Evolutionary conservation across 306 rosid species (phyloP).

Genomic region (Prunus salicina): DNA sequence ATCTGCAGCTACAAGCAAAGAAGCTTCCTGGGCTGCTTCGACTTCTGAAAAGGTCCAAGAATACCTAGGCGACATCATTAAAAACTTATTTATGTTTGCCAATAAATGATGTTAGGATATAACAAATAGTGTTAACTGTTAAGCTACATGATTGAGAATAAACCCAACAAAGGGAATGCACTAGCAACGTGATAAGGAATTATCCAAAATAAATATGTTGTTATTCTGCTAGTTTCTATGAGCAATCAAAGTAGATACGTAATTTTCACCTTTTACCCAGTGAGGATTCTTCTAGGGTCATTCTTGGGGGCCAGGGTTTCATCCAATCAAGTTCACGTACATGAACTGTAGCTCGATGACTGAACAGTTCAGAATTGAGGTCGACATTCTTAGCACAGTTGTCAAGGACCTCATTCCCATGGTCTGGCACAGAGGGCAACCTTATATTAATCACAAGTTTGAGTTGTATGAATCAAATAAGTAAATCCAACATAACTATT

Average conservation of each 20-base stretch:
- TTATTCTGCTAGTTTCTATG: neutral
- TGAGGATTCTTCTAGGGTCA: conserved; percentile 36
- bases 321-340: conserved; percentile 90
- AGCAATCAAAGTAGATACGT: conserved; percentile 5
- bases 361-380: conserved; percentile 58
- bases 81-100: conserved; percentile 15
- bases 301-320: conserved; percentile 71
- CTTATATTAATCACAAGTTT: conserved; percentile 12
- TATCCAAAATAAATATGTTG: neutral
- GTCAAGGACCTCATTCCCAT: conserved; percentile 69
- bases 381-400: conserved; percentile 72
- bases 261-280: conserved; percentile 41
- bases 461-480: conserved; percentile 6
- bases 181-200: neutral
- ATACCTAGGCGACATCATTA: conserved; percentile 47
- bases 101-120: conserved; percentile 1
- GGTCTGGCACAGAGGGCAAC: conserved; percentile 49
- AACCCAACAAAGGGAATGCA: neutral
- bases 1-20: conserved; percentile 84
- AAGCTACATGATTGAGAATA: neutral
- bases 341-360: conserved; percentile 40
- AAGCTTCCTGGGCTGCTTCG: conserved; percentile 68
- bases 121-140: neutral
- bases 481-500: neutral
- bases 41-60: conserved; percentile 68